Base-by-base conservation (phyloP, 768 basidiomycete genomes). In the Goffeauzyma gilvescens region DNA sequence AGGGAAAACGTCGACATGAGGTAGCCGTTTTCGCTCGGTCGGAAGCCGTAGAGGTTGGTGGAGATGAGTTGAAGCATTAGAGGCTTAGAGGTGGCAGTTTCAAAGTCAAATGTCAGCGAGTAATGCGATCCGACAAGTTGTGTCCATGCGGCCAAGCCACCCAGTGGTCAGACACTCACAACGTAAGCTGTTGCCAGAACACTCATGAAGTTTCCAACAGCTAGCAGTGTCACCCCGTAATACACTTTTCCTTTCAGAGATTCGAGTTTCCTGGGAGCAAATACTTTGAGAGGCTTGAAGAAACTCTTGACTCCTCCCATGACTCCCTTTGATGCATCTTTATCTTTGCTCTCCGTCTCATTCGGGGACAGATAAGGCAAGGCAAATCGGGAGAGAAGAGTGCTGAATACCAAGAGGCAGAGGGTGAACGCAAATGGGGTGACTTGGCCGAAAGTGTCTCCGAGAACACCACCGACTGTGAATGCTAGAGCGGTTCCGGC, bases 331-430 rank as follows among this genome's bases (percentile, higher is more conserved):
- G 23, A 24, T 14, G 14, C 10, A 4, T 26, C 15, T 25, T 38
- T 38, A 4, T 43, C 42, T 25, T 52, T 48, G 6, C 32, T 37
- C 12, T 35, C 24, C 5, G 42, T 42, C 22, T 46, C 38, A 1
- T 53, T 43, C 0, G 61, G 60, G 7, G 55, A 15, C 38, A 62
- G 49, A 43, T 64, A 62, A 6, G 63, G 63, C 1, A 65, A 49
- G 53, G 54, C 56, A 31, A 58, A 24, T 12, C 42, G 42, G 0
- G 51, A 54, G 45, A 52, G 52, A 41, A 59, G 32, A 0, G 58
- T 59, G 30, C 49, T 50, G 38, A 52, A 48, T 31, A 51, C 53
- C 13, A 63, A 46, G 13, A 59, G 50, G 32, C 32, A 36, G 41
- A 61, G 49, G 8, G 63, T 51, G 21, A 51, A 42, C 43, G 56